Base-by-base conservation (phyloP, 1,139 yeast genomes). In the Hansenula sp. region DNA sequence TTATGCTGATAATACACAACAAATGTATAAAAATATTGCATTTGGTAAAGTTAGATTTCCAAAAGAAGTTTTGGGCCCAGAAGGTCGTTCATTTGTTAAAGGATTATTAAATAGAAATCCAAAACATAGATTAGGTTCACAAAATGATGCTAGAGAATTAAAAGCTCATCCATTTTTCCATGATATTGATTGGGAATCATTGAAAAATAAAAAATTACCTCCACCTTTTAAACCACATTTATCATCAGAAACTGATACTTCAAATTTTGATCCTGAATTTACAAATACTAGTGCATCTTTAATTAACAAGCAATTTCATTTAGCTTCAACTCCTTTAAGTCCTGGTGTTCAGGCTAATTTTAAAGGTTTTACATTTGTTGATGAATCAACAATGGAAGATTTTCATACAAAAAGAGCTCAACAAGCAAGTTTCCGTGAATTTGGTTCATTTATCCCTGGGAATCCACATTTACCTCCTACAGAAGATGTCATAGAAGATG, bases 11-110 rank as follows among this genome's bases (percentile, higher is more conserved):
- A 92, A 87, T 61, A 88, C 95, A 40, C 97, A 92, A 68, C 96
- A 90, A 65, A 92, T 92, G 97, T 92, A 92, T 69, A 90, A 90
- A 67, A 92, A 92, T 65, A 92, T 92, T 66, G 97, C 97, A 3
- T 92, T 89, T 66, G 97, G 98, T 47, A 92, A 92, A 62, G 97
- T 92, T 25, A 75, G 96, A 56, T 92, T 92, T 65, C 98, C 98
- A 35, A 88, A 90, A 60, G 97, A 92, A 59, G 94, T 92, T 12
- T 70, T 92, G 44, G 84, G 95, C 41, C 75, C 87, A 7, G 96
- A 89, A 59, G 97, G 97, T 31, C 77, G 97, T 47, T 82, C 92
- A 9, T 92, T 92, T 61, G 97, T 92, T 41, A 92, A 90, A 65
- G 97, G 97, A 2, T 71, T 92, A 46, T 73, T 92, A 57, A 92